Evolutionary conservation across 1,284 basidiomycete genomes (phyloP).

Genomic region (Coriolopsis trogii): DNA sequence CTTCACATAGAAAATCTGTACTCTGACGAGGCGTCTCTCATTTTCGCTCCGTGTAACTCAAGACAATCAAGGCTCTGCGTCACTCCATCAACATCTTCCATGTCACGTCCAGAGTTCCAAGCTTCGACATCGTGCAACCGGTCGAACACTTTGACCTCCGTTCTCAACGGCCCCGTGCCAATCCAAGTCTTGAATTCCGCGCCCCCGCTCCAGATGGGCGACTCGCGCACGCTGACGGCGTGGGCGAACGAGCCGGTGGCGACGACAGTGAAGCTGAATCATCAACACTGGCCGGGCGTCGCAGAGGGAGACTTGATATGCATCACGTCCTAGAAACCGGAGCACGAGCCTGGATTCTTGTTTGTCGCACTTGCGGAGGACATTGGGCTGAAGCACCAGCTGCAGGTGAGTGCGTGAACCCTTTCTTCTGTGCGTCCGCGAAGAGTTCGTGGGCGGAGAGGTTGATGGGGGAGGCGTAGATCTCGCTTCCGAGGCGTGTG

Average conservation of each 20-base stretch:
- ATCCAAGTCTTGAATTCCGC: conserved; percentile 32
- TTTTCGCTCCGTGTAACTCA: too few species aligned
- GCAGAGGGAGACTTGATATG: conserved; percentile 71
- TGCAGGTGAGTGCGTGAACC: conserved; percentile 59
- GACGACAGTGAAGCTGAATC: conserved; percentile 64
- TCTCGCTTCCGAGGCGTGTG: conserved; percentile 71
- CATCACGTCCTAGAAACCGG: conserved; percentile 48
- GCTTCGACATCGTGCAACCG: conserved; percentile 56
- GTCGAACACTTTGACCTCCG: conserved; percentile 73
- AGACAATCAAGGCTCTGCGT: too few species aligned
- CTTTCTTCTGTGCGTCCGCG: too few species aligned
- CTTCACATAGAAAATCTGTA: too few species aligned
- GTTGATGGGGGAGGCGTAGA: conserved; percentile 44
- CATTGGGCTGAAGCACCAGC: conserved; percentile 55
- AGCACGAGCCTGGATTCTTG: conserved; percentile 56
- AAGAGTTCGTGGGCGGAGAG: neutral
- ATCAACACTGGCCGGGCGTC: conserved; percentile 74
- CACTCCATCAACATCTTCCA: too few species aligned
- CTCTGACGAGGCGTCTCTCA: too few species aligned
- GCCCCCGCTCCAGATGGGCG: conserved; percentile 60
- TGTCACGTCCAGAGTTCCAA: too few species aligned
- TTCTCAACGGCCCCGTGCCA: conserved; percentile 41
- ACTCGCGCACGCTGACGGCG: conserved; percentile 59
- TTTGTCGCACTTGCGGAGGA: conserved; percentile 71
- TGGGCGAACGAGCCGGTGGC: conserved; percentile 76